A percentile compares a stretch with the other conserved stretches of the same genome.
Evolutionary conservation across 352 stramenopile genomes (phyloP).

Genomic region (Globisporangium lucens): DNA sequence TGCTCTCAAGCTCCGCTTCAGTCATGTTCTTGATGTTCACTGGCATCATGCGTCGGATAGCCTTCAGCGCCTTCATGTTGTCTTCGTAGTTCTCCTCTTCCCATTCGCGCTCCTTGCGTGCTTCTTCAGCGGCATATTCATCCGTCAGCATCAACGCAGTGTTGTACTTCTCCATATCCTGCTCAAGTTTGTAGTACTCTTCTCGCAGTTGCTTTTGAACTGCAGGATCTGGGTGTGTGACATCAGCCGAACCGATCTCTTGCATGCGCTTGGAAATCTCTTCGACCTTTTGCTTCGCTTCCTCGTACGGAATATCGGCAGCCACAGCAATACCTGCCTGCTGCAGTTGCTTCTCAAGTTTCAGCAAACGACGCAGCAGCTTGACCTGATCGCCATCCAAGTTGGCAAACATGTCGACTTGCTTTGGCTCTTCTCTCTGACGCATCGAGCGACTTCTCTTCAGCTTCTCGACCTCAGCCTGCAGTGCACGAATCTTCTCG

Average conservation of each 20-base stretch:
- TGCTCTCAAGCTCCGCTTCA: conserved; percentile 76
- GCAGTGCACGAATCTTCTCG: conserved; percentile 74
- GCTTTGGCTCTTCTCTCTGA: conserved; percentile 45
- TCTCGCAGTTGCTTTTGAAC: conserved; percentile 87
- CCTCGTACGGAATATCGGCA: conserved; percentile 92
- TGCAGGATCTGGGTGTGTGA: conserved; percentile 73
- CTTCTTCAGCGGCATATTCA: conserved; percentile 89
- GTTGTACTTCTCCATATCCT: conserved; percentile 95
- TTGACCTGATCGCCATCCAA: conserved; percentile 78
- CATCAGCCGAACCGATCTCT: conserved; percentile 91
- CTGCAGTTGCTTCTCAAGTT: conserved; percentile 82
- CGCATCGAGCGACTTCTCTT: conserved; percentile 55
- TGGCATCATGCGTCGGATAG: conserved; percentile 90
- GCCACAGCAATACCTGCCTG: conserved; percentile 86
- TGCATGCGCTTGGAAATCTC: conserved; percentile 90
- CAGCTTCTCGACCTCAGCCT: conserved; percentile 83
- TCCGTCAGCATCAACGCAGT: conserved; percentile 90
- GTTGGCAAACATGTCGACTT: conserved; percentile 66
- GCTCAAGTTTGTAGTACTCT: conserved; percentile 92
- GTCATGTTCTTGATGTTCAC: conserved; percentile 91
- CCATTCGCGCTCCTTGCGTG: conserved; percentile 89
- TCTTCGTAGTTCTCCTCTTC: conserved; percentile 87
- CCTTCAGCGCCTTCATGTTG: conserved; percentile 87
- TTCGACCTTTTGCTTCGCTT: conserved; percentile 88
- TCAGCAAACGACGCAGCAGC: conserved; percentile 73